phyloP scores from a whole-genome alignment of 305 asterid species.

The Solanum hybrid region DNA sequence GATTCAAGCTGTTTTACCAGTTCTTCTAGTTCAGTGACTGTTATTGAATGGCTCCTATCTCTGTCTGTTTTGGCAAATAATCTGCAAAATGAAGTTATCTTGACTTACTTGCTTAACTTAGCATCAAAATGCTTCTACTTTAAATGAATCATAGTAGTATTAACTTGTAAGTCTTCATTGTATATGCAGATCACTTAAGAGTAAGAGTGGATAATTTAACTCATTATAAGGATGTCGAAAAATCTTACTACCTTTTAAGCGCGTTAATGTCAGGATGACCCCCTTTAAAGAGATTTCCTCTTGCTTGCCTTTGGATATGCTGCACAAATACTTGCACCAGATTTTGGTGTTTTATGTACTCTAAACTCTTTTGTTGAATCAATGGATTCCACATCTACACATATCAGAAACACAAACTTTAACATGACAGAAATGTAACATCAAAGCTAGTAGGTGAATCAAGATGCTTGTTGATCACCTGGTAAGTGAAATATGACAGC shows the following conservation, averaged over 20 bases:
- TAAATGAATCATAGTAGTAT: neutral
- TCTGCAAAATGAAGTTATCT: conserved; percentile 18
- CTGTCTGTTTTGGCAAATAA: conserved; percentile 29
- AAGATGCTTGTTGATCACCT: conserved; percentile 18
- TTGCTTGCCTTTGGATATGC: conserved; percentile 23
- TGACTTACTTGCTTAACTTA: neutral
- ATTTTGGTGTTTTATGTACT: conserved; percentile 33
- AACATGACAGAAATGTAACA: neutral
- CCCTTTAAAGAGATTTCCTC: conserved; percentile 4
- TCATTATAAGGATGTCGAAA: neutral
- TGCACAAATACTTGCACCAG: conserved; percentile 29
- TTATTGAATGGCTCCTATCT: conserved; percentile 20
- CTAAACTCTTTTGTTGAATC: conserved; percentile 48
- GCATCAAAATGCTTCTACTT: neutral
- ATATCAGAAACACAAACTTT: neutral
- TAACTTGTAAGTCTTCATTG: neutral
- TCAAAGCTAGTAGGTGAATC: neutral
- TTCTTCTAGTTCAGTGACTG: conserved; percentile 24
- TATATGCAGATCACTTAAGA: neutral
- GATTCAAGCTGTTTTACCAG: conserved; percentile 28
- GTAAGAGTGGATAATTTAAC: neutral
- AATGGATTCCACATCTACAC: conserved; percentile 41
- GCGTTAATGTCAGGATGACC: conserved; percentile 29
- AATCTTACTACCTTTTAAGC: conserved; percentile 19
- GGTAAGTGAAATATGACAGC: conserved; percentile 34